These are phyloP conservation scores for Podila epicladia DNA, from an alignment of 192 early-diverging fungal species.

Conservation along the genomic window DNA sequence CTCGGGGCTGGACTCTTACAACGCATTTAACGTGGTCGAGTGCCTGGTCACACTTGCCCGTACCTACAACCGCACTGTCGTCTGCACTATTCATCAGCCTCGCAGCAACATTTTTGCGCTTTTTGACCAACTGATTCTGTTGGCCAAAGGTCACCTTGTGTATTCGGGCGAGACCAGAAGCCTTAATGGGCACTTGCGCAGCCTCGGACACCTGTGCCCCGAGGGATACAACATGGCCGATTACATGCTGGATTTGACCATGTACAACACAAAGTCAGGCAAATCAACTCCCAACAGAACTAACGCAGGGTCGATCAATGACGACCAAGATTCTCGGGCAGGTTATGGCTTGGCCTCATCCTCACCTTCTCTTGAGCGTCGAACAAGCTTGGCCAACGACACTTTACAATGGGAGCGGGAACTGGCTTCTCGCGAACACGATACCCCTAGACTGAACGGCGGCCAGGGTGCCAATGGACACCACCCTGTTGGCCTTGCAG, in stretches of 20 bases:
- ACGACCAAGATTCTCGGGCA: conserved; percentile 5
- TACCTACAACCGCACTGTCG: conserved; percentile 74
- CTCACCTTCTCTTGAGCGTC: conserved; percentile 16
- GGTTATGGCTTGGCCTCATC: conserved; percentile 6
- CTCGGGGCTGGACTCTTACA: conserved; percentile 89
- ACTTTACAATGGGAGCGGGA: conserved; percentile 45
- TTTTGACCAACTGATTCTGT: conserved; percentile 89
- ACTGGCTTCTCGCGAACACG: conserved; percentile 37
- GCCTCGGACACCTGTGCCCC: conserved; percentile 84
- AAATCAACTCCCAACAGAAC: conserved; percentile 18
- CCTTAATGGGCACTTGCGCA: conserved; percentile 76
- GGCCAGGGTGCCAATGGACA: neutral
- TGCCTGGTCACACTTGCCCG: conserved; percentile 79
- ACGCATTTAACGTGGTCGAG: conserved; percentile 96
- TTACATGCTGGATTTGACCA: conserved; percentile 78
- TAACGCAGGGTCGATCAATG: neutral
- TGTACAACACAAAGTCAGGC: conserved; percentile 56
- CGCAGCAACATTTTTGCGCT: conserved; percentile 90
- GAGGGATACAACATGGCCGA: conserved; percentile 93
- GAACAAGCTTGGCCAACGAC: conserved; percentile 37
- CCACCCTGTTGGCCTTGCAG: neutral
- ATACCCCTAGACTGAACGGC: conserved; percentile 6
- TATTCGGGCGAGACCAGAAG: conserved; percentile 81
- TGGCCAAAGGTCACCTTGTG: conserved; percentile 84
- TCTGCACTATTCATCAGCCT: conserved; percentile 97